These are phyloP conservation scores for Aspergillus versicolor DNA, from an alignment of 2,329 filamentous ascomycete genomes.

Conservation along the genomic window DNA sequence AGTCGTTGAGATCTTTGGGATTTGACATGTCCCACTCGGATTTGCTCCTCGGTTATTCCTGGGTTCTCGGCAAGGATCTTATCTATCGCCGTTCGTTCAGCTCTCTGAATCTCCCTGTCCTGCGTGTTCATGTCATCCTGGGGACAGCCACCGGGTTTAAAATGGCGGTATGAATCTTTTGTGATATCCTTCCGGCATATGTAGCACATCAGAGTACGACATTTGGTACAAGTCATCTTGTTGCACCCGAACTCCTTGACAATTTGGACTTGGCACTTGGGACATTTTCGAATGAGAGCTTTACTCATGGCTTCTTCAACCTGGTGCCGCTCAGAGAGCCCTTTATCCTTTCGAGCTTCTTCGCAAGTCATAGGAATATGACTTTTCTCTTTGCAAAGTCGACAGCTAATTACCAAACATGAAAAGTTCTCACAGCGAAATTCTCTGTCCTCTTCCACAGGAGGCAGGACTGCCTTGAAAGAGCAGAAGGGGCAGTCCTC, in stretches of 20 bases:
- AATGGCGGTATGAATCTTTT: slow-evolving; percentile 66
- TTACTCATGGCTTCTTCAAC: slow-evolving; percentile 84
- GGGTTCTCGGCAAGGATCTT: slow-evolving; percentile 27
- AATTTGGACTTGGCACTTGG: slow-evolving; percentile 67
- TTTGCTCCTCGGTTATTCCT: slow-evolving; percentile 19
- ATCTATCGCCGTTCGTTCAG: slow-evolving; percentile 29
- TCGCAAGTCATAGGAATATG: slow-evolving; percentile 73
- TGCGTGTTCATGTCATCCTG: slow-evolving; percentile 13
- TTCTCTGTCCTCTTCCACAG: slow-evolving; percentile 66
- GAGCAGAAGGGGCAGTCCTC: slow-evolving; percentile 79
- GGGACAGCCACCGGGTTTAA: slow-evolving; percentile 53
- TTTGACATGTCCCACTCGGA: slow-evolving; percentile 15
- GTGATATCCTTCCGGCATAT: slow-evolving; percentile 63
- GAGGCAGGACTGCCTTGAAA: slow-evolving; percentile 71
- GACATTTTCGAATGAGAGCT: slow-evolving; percentile 72
- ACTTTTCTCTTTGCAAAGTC: slow-evolving; percentile 65
- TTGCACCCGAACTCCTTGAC: slow-evolving; percentile 80
- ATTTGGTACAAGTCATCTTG: slow-evolving; percentile 73
- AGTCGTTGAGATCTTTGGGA: not conserved
- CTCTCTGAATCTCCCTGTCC: slow-evolving; percentile 27
- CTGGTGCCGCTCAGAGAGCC: slow-evolving; percentile 60
- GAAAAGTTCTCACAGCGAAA: slow-evolving; percentile 69
- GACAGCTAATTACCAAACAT: slow-evolving; percentile 65
- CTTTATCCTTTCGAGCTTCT: slow-evolving; percentile 62
- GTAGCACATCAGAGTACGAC: slow-evolving; percentile 55